Evolutionary conservation across 257 asterid species (phyloP), one percentile per base, ranked within the genome.

Genomic region (Nicotiana undulata): DNA sequence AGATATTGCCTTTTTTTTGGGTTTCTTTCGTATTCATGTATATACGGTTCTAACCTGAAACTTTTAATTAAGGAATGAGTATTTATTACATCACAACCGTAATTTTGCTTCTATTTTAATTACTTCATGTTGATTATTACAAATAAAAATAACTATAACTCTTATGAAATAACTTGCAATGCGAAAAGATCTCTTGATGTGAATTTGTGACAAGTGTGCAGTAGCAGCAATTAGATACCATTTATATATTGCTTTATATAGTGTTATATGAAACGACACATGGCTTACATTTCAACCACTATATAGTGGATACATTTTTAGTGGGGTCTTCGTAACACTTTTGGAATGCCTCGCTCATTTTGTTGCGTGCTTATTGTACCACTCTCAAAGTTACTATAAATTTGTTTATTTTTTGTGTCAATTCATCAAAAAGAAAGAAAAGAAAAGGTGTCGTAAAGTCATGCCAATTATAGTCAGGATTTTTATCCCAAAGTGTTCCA

Each of bases 281-380:
- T 63, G 55, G 16, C 76, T 37, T 67, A 67, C 29, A 37, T 67
- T 67, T 67, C 76, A 17, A 24, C 67, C 37, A 61, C 67, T 24
- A 61, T 20, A 37, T 66, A n/a, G 10, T 34, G 5, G 76, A 67
- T 67, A 24, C 4, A n/a, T 16, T 4, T 24, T 49, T 79, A 79
- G 76, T 79, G 76, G 75, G 63, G 63, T 53, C 46, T 46, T 24
- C 63, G 82, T 63, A 79, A 79, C 76, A 63, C 24, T 44, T 77
- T 79, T 46, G 16, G 63, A 22, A 79, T 79, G 77, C 76, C 9
- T 64, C 18, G 18, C 70, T 55, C 72, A 10, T 18, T 28, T 29
- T 46, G 53, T 70, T 28, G 58, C 58, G 58, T 64, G 64, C 40
- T 80, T 29, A 58, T 79, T 64, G 82, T 79, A 64, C 55, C 55